Evolutionary conservation across 352 stramenopile genomes (phyloP), one percentile per base, ranked within the genome.

Genomic region (Phytopythium kandeliae): DNA sequence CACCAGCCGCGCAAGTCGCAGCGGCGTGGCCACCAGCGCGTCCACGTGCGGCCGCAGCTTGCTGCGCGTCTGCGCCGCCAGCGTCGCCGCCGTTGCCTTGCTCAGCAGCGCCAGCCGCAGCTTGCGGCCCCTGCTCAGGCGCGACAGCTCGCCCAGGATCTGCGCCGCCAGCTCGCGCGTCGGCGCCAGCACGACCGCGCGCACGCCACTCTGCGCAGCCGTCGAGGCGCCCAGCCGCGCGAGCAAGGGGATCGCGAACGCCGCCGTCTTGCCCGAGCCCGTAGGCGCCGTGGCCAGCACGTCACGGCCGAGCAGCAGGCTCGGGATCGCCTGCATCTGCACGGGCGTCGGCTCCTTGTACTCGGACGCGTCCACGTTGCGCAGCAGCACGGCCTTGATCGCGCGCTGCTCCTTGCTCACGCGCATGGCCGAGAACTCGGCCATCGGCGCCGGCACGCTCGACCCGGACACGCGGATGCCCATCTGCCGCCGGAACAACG

Each of bases 311-410:
- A 79, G 69, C 10, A 98, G 56, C 50, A 98, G 58, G 36, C 81
- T 83, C 31, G 95, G 94, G 46, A 98, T 96, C 19, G 90, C 79
- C 66, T 98, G 92, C 97, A 99, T 99, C 70, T 99, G 97, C 60
- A 99, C 98, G 4, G 97, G 78, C 40, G 97, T 99, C 3, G 97
- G 97, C 62, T 99, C 96, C 62, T 97, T 98, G 89, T 98, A 99
- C 58, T 92, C 79, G 24, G 85, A 95, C 9, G 63, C 68, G 48
- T 93, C 85, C 34, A 95, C 89, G 62, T 92, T 95, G 34, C 80
- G 68, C 22, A 95, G 63, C 16, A 95, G 57, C 25, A 90, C 55
- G 17, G 55, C 48, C 37, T 78, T 83, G 63, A 93, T 78, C 41
- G 74, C 68, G 52, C 92, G 69, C 22, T 77, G 65, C 22, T 67